Evolutionary conservation across 2,329 filamentous ascomycete genomes (phyloP).

Genomic region (Microdochium nivale): DNA sequence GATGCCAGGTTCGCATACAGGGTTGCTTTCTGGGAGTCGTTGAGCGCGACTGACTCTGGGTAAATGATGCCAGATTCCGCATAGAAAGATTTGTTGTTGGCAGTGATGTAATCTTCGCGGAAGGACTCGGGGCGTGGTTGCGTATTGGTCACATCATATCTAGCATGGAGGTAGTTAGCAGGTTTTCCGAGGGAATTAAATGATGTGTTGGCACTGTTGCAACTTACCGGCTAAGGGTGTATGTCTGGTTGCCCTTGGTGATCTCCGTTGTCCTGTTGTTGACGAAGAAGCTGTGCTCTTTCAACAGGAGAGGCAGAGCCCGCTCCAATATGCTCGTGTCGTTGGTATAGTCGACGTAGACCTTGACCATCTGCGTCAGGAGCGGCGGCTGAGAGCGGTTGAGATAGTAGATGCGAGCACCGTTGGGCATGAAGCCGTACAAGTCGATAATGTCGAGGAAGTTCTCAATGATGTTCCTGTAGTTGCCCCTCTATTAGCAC

Average conservation of each 20-base stretch:
- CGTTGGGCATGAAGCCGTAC: slow-evolving; percentile 60
- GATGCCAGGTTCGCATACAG: slow-evolving; percentile 56
- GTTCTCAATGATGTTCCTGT: slow-evolving; percentile 57
- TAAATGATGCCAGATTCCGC: slow-evolving; percentile 49
- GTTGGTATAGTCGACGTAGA: slow-evolving; percentile 56
- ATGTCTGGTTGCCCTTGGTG: slow-evolving; percentile 33
- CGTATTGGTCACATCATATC: slow-evolving; percentile 54
- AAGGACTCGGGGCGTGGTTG: slow-evolving; percentile 61
- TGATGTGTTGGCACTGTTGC: not conserved
- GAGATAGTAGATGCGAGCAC: slow-evolving; percentile 58
- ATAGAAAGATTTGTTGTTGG: slow-evolving; percentile 58
- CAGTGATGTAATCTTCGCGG: slow-evolving; percentile 55
- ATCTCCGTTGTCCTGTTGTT: slow-evolving; percentile 51
- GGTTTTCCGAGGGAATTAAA: not conserved
- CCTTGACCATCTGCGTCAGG: slow-evolving; percentile 56
- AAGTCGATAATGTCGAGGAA: slow-evolving; percentile 58
- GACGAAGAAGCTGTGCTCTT: slow-evolving; percentile 56
- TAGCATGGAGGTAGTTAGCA: slow-evolving; percentile 5
- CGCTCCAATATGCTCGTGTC: slow-evolving; percentile 52
- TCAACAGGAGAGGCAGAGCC: slow-evolving; percentile 52
- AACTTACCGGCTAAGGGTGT: slow-evolving; percentile 46
- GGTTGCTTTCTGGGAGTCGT: slow-evolving; percentile 37
- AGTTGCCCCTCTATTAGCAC: not conserved
- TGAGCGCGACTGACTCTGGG: slow-evolving; percentile 39
- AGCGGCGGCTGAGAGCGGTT: slow-evolving; percentile 61